These are phyloP conservation scores for Xylaria bambusicola DNA, from an alignment of 495 filamentous ascomycete species.

Conservation along the genomic window DNA sequence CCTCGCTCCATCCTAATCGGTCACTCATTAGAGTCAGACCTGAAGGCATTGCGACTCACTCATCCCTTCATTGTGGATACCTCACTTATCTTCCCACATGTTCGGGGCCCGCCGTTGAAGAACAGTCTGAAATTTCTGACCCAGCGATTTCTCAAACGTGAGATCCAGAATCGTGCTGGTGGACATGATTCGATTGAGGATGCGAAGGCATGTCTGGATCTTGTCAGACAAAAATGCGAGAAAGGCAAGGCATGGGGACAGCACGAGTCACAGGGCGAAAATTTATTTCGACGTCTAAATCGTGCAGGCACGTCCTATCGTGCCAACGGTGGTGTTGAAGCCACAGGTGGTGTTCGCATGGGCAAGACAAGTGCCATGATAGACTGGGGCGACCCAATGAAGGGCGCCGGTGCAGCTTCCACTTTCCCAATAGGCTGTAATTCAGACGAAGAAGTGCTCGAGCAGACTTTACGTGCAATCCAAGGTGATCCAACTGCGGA, in stretches of 20 bases:
- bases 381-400: conserved; percentile 82
- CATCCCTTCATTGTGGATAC: conserved; percentile 96
- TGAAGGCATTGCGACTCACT: conserved; percentile 77
- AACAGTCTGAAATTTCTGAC: conserved; percentile 85
- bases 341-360: conserved; percentile 46
- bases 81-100: conserved; percentile 72
- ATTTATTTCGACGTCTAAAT: conserved; percentile 80
- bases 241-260: conserved; percentile 83
- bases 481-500: conserved; percentile 66
- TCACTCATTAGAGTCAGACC: conserved; percentile 89
- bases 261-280: conserved; percentile 71
- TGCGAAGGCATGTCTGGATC: conserved; percentile 83
- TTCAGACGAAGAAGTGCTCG: conserved; percentile 73
- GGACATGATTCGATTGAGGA: conserved; percentile 95
- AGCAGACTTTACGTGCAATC: conserved; percentile 66
- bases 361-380: conserved; percentile 77
- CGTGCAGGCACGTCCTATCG: conserved; percentile 56
- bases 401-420: conserved; percentile 71
- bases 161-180: conserved; percentile 68
- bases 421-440: conserved; percentile 70
- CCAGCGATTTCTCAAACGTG: conserved; percentile 74
- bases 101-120: conserved; percentile 47
- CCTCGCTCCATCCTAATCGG: conserved; percentile 81
- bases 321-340: conserved; percentile 53
- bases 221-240: conserved; percentile 93